Evolutionary conservation across 2,329 filamentous ascomycete genomes (phyloP), one percentile per base, ranked within the genome.

Genomic region (Ophiognomonia clavigignenti-juglandacearum): DNA sequence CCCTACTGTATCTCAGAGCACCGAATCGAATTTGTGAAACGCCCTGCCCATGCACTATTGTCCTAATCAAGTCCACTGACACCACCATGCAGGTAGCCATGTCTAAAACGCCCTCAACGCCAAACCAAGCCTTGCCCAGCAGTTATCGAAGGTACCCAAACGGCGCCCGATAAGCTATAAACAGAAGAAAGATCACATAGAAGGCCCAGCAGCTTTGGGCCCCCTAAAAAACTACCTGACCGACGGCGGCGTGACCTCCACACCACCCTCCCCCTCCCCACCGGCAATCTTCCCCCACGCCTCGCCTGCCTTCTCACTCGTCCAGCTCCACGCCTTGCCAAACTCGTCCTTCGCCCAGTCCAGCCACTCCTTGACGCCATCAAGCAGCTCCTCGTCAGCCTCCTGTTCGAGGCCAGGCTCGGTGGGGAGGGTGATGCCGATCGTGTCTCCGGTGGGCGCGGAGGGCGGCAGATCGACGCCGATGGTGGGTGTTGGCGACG

Each of bases 321-420:
- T 56, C 76, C 76, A 80, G 44, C 39, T 45, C 73, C 72, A 76
- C 24, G 70, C 62, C 29, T 70, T 62, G 31, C 64, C 65, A 11
- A 78, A 57, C 51, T 77, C 71, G 29, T 68, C 70, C 3, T 66
- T 71, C 11, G 80, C 55, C 76, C 76, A 80, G 40, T 73, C 64
- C 73, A 74, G 78, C 27, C 73, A 65, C 4, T 62, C 61, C 50
- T 71, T 59, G 14, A 64, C 56, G 2, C 56, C 53, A 6, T 57
- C 59, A 1, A 63, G 54, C 6, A 61, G 54, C 3, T 59, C 57
- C 4, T 62, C 57, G 36, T 59, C 58, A 11, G 43, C 43, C 14
- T 59, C 52, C n/a, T 27, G 47, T 13, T 55, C 54, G 7, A 39
- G 39, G 18, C 50, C 52, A 3, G 47, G 54, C 39, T 34, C 43